Evolutionary conservation across 169 alveolate species (phyloP), one percentile per base, ranked within the genome.

Genomic region (Plasmodium sp.): DNA sequence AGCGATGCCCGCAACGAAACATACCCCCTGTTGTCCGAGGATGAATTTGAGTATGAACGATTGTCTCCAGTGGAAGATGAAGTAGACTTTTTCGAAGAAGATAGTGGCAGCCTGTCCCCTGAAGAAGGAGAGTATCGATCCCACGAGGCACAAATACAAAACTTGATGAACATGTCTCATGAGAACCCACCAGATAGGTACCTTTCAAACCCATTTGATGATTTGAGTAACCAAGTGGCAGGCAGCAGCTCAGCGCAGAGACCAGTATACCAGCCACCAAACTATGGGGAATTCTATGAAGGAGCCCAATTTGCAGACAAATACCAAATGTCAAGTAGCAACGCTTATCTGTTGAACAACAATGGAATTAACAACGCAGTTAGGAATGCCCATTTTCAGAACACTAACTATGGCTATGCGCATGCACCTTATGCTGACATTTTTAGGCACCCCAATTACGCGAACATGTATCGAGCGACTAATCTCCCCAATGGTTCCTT

Each of bases 211-310:
- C 41, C 39, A 67, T 67, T 67, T 5, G 43, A 67, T 67, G 77
- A 67, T 1, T 9, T 18, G 5, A 67, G 41, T n/a, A 22, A 67
- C 39, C 77, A 67, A 67, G 43, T 18, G 39, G 33, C 3, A 67
- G 12, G n/a, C 5, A 3, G 9, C 77, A 67, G 6, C 6, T 6
- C 22, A 22, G 39, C 77, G 1, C 77, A 3, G 5, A 31, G 77
- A 5, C 2, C 18, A 67, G 27, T 39, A 27, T 79, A 79, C 10
- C 72, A 79, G 43, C 34, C 48, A 43, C 41, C 84, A 12, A 80
- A 80, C 10, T 39, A 80, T 80, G 84, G 58, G 7, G 84, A 80
- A 33, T 0, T 51, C 16, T 80, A 45, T 80, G 84, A 80, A 80
- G 41, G 36, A 18, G 84, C 84, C 18, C 84, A 80, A 16, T 80